Base-by-base conservation (phyloP, 2,329 filamentous ascomycete genomes). In the Ophiostoma quercus region DNA sequence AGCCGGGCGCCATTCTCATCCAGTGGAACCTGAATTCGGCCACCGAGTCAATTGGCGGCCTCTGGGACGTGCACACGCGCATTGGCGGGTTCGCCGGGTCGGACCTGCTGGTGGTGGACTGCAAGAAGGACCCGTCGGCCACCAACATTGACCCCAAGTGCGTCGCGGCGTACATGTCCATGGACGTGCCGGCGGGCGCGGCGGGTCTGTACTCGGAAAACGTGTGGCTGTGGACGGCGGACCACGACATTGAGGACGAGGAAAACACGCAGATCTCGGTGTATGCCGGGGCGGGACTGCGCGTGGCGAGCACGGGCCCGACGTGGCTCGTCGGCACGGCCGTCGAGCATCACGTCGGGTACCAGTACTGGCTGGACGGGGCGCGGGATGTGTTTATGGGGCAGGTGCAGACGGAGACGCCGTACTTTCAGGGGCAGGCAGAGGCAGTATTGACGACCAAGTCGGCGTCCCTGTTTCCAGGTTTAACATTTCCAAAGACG, bases 41-140 rank as follows among this genome's bases (percentile, higher is more conserved):
- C 57, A 82, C 16, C 82, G 14, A 90, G 75, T 78, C 72, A 83
- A 7, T 62, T 7, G 57, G 57, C 25, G 57, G 57, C 4, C 57
- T 75, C 12, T 75, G 73, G 73, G 74, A 94, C 76, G 85, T 87
- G 14, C 90, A 94, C 78, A 84, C 90, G 77, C 88, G 91, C 74
- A 84, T 94, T 71, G 90, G 90, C 73, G 91, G 91, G n/a, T 86
- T 85, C 29, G 84, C 84, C 1, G 90, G 90, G 54, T 90, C 89
- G 19, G 79, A 87, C 68, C 82, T 92, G 9, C 86, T 88, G 75
- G 83, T 84, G 32, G 82, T 85, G 74, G 84, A 81, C 22, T 92
- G 88, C 71, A 84, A 84, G 5, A 80, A 80, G 69, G 74, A 81
- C 2, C 80, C 80, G 67, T 82, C 83, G 0, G 11, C 37, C 0